Percentiles rank a stretch among this genome's conserved stretches.
These are phyloP conservation scores for Sphaerosporella brunnea DNA, from an alignment of 495 filamentous ascomycete genomes.

Conservation along the genomic window DNA sequence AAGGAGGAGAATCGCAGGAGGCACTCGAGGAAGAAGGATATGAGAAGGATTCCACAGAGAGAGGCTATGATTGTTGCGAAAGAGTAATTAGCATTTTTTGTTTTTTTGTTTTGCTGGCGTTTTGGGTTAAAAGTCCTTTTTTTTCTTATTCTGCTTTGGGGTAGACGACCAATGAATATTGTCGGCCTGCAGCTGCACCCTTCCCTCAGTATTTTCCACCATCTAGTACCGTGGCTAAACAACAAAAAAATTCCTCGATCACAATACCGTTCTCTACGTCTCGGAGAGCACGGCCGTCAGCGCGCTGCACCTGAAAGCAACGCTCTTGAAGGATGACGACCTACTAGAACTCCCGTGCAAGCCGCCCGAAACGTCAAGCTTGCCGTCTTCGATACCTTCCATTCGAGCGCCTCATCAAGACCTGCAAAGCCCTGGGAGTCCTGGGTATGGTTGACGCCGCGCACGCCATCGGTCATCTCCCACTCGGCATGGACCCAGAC, in stretches of 20 bases:
- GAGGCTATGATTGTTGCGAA: constrained; percentile 67
- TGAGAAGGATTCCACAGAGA: constrained; percentile 59
- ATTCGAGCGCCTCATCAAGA: constrained; percentile 45
- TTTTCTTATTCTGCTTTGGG: too few species aligned
- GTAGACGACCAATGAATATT: too few species aligned
- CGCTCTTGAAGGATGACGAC: constrained; percentile 35
- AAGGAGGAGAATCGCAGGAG: constrained; percentile 86
- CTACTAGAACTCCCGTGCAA: constrained; percentile 30
- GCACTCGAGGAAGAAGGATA: constrained; percentile 62
- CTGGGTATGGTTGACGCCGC: constrained; percentile 42
- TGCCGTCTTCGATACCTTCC: constrained; percentile 72
- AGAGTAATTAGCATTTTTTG: too few species aligned
- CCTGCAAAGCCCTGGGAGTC: constrained; percentile 47
- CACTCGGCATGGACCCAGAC: constrained; percentile 56
- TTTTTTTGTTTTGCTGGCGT: too few species aligned
- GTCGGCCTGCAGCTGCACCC: too few species aligned
- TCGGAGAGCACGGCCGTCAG: constrained; percentile 37
- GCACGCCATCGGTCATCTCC: constrained; percentile 54
- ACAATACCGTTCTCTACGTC: constrained; percentile 49
- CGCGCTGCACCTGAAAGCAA: constrained; percentile 29
- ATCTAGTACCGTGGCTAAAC: too few species aligned
- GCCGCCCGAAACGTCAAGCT: constrained; percentile 32
- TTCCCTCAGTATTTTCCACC: too few species aligned
- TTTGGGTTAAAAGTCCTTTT: too few species aligned
- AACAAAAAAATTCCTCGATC: too few species aligned